Evolutionary conservation across 257 asterid species (phyloP), one percentile per base, ranked within the genome.

Genomic region (Oldenlandia corymbosa): DNA sequence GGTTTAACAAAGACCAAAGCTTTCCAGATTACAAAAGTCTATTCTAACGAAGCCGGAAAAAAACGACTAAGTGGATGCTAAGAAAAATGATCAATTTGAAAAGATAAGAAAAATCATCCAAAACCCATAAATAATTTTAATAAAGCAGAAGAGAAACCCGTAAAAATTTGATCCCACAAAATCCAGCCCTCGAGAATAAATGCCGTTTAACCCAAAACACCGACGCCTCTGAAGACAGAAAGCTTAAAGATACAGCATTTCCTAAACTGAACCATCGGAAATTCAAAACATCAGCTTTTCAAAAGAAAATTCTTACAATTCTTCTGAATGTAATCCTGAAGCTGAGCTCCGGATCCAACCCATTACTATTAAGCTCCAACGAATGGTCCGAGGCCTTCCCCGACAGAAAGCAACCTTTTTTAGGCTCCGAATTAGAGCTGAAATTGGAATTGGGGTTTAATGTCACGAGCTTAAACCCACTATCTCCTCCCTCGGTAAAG

Each of bases 391-490:
- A 41, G 10, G 31, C 50, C 59, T 64, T 73, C 45, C 49, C 42
- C 23, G 50, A 31, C 7, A 62, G 66, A 37, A 64, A 20, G 4
- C 61, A 14, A 30, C 27, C 68, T 37, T 50, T 58, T 1, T 39
- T 71, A 31, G 71, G 45, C 65, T 67, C 89, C 66, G 80, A 23
- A 8, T 67, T 76, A 17, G 71, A 28, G 5, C 60, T 26, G 1
- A 43, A 45, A 32, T n/a, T 57, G 17, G 60, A 54, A 28, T 52
- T 34, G 7, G 95, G 95, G 73, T 90, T 90, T 67, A 93, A 59
- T 1, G 96, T 83, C 64, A 83, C 95, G 23, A 93, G 86, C 85
- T 80, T 86, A 81, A 87, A 93, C 83, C 96, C 98, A 60, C 83
- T 88, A 56, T 71, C 76, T 31, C 75, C 73, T 45, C 56, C 60